A percentile compares a stretch with the other conserved stretches of the same genome.
phyloP scores from a whole-genome alignment of 2,329 filamentous ascomycete species.

The Zymoseptoria passerinii region DNA sequence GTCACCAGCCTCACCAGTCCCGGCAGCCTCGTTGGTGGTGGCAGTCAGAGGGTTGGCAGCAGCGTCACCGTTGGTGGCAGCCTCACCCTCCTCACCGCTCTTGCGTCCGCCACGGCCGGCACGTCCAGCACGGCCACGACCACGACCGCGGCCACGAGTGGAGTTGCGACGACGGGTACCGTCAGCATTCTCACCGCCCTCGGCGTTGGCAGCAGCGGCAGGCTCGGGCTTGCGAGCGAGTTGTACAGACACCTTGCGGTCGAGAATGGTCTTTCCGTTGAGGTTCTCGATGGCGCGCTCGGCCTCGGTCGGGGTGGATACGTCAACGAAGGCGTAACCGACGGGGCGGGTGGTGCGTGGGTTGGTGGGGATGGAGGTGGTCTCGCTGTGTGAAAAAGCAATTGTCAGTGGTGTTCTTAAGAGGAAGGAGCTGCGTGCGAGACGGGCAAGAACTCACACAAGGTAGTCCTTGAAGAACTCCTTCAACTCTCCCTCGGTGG shows the following conservation, averaged over 20 bases:
- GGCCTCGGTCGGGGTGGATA: constrained; percentile 87
- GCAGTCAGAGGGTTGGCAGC: constrained; percentile 44
- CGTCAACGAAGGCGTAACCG: constrained; percentile 97
- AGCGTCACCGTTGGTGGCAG: constrained; percentile 44
- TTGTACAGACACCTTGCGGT: constrained; percentile 98
- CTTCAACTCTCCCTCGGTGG: constrained; percentile 99
- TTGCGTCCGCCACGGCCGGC: constrained; percentile 56
- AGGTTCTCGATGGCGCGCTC: constrained; percentile 92
- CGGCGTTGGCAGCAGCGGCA: constrained; percentile 69
- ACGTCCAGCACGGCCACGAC: constrained; percentile 53
- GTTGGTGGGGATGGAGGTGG: constrained; percentile 98
- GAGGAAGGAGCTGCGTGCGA: background rate
- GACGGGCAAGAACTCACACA: constrained; percentile 63
- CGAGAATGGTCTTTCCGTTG: constrained; percentile 93
- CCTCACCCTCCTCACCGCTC: constrained; percentile 39
- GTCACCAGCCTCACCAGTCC: constrained; percentile 38
- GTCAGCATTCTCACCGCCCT: constrained; percentile 59
- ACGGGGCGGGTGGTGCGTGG: constrained; percentile 96
- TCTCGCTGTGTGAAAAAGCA: constrained; percentile 59
- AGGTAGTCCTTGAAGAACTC: constrained; percentile 99
- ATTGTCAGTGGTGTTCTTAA: constrained; percentile 1
- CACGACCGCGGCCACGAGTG: constrained; percentile 48
- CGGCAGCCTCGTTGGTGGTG: constrained; percentile 47
- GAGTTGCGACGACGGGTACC: constrained; percentile 52
- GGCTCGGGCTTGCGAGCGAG: constrained; percentile 95